phyloP scores from a whole-genome alignment of 2,329 filamentous ascomycete genomes.

The Alternaria novae-zelandiae region DNA sequence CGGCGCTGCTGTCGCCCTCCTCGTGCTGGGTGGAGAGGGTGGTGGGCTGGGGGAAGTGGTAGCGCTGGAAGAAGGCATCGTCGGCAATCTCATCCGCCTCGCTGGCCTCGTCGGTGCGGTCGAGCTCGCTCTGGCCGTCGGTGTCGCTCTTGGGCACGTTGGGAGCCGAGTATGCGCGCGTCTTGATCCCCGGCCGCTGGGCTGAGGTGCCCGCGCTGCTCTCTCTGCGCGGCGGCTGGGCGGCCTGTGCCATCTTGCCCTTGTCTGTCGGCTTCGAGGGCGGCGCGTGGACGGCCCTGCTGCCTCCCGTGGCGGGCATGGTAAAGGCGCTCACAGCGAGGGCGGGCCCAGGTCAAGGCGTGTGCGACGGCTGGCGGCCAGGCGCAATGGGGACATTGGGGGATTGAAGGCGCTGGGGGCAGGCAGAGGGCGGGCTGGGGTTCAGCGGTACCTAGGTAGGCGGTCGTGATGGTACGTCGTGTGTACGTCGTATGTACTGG shows the following conservation, averaged over 20 bases:
- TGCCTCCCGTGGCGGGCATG: slow-evolving; percentile 27
- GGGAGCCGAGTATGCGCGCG: slow-evolving; percentile 48
- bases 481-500: not conserved
- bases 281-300: slow-evolving; percentile 15
- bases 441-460: not conserved
- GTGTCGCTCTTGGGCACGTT: slow-evolving; percentile 36
- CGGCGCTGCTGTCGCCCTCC: slow-evolving; percentile 33
- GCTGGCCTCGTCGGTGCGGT: slow-evolving; percentile 66
- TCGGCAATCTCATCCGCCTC: slow-evolving; percentile 47
- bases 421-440: not conserved
- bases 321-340: slow-evolving; percentile 7
- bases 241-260: slow-evolving; percentile 34
- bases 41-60: slow-evolving; percentile 43
- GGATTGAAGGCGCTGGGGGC: not conserved
- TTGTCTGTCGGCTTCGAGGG: slow-evolving; percentile 29
- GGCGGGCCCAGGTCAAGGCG: slow-evolving; percentile 12
- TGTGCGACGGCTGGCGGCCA: slow-evolving; percentile 31
- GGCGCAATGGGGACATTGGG: slow-evolving; percentile 27
- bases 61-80: slow-evolving; percentile 53
- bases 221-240: slow-evolving; percentile 29
- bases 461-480: not conserved
- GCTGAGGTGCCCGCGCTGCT: slow-evolving; percentile 16
- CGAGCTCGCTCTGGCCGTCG: slow-evolving; percentile 24
- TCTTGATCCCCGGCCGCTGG: slow-evolving; percentile 42
- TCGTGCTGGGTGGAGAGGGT: not conserved